Conservation (phyloP, 1,284 basidiomycete genomes). For the Microbotryum lychnidis-dioicae region DNA sequence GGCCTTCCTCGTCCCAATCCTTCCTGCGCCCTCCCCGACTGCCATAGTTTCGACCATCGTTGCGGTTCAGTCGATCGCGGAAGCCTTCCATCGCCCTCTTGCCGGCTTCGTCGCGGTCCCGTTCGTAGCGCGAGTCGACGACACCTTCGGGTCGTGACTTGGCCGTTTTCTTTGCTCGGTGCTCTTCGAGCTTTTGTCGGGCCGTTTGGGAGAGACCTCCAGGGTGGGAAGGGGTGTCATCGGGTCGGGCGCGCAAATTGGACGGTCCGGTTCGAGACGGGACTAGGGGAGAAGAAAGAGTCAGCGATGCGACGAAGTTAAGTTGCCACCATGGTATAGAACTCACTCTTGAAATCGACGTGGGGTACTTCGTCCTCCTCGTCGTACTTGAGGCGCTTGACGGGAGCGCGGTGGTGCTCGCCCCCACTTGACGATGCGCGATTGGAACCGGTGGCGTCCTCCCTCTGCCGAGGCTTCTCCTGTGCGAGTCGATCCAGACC, state of each 20-base stretch:
- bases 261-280: conserved; percentile 22
- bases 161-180: conserved; percentile 44
- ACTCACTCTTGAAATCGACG: conserved; percentile 71
- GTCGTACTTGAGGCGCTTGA: conserved; percentile 59
- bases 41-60: conserved; percentile 13
- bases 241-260: conserved; percentile 62
- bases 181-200: conserved; percentile 62
- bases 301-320: not conserved
- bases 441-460: conserved; percentile 6
- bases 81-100: conserved; percentile 32
- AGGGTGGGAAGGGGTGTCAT: conserved; percentile 88
- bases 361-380: conserved; percentile 45
- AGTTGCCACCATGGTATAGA: not conserved
- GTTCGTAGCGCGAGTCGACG: conserved; percentile 26
- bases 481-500: conserved; percentile 78
- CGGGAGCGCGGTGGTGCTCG: conserved; percentile 46
- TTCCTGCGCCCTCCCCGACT: conserved; percentile 5
- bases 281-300: conserved; percentile 5
- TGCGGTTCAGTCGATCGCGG: conserved; percentile 34
- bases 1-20: conserved; percentile 5
- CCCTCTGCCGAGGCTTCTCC: conserved; percentile 60
- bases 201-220: conserved; percentile 73
- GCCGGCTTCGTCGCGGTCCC: conserved; percentile 19
- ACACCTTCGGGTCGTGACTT: conserved; percentile 7
- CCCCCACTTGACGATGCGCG: conserved; percentile 11